Percentiles rank a stretch among this genome's conserved stretches.
These are phyloP conservation scores for Crucihimalaya himalaica DNA, from an alignment of 345 rosid species.

Conservation along the genomic window DNA sequence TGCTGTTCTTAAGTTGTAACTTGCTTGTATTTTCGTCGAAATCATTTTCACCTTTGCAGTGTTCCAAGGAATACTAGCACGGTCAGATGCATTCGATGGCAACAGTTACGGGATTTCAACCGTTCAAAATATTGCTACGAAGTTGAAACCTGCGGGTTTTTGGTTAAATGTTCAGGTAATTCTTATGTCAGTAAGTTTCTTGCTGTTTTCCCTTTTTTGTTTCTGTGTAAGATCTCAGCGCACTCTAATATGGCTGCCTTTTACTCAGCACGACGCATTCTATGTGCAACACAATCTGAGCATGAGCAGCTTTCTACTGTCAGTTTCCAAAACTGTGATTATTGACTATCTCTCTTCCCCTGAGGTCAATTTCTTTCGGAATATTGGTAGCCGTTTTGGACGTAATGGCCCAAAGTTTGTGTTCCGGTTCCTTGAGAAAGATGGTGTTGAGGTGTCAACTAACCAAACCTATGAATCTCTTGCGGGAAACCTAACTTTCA, in stretches of 20 bases:
- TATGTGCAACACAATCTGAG: slow-evolving; percentile 71
- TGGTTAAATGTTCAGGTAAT: slow-evolving; percentile 96
- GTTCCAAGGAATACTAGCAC: slow-evolving; percentile 58
- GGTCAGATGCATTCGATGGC: slow-evolving; percentile 49
- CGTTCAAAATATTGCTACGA: slow-evolving; percentile 46
- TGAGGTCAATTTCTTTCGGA: slow-evolving; percentile 68
- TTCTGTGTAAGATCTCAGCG: neutral
- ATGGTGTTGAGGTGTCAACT: slow-evolving; percentile 64
- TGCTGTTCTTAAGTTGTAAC: slow-evolving; percentile 13
- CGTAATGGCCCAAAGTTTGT: slow-evolving; percentile 55
- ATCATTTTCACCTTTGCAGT: slow-evolving; percentile 50
- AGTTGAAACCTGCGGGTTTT: slow-evolving; percentile 46
- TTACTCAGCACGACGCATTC: slow-evolving; percentile 73
- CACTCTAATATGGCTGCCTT: slow-evolving; percentile 19
- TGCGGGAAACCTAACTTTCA: slow-evolving; percentile 56
- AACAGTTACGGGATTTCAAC: slow-evolving; percentile 42
- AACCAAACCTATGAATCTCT: slow-evolving; percentile 76
- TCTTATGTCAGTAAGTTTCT: slow-evolving; percentile 18
- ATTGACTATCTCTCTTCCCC: slow-evolving; percentile 81
- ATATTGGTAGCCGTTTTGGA: slow-evolving; percentile 51
- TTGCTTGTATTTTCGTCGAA: slow-evolving; percentile 6
- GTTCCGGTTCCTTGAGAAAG: slow-evolving; percentile 59
- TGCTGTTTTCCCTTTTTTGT: neutral
- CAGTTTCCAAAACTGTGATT: slow-evolving; percentile 48
- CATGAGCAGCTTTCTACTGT: slow-evolving; percentile 61